These are phyloP conservation scores for Bruguiera hainesii DNA, from an alignment of 441 rosid species.

Conservation along the genomic window DNA sequence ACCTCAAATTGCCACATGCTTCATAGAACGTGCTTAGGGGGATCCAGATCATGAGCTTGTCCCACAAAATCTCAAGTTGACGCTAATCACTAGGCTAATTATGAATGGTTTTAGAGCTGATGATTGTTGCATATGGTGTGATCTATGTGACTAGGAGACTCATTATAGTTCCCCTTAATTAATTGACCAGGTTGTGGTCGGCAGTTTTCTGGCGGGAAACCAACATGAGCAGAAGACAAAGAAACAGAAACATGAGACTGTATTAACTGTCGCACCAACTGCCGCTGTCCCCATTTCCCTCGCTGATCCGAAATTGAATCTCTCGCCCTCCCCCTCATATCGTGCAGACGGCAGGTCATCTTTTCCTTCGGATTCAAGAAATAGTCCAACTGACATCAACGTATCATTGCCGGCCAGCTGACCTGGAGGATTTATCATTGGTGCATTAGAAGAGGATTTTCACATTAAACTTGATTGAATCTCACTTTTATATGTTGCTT, in stretches of 20 bases:
- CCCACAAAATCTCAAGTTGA: no score
- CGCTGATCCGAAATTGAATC: slow-evolving; percentile 52
- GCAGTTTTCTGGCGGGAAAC: slow-evolving; percentile 89
- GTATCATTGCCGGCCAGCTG: slow-evolving; percentile 46
- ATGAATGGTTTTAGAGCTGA: neutral
- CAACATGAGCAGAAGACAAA: slow-evolving; percentile 81
- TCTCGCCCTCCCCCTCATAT: slow-evolving; percentile 37
- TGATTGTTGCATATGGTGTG: neutral
- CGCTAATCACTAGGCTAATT: neutral
- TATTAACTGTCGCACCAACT: slow-evolving; percentile 41
- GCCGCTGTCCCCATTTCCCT: slow-evolving; percentile 65
- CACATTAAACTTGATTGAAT: slow-evolving; percentile 18
- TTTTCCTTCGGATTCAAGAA: slow-evolving; percentile 56
- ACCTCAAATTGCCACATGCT: no score
- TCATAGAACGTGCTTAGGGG: no score
- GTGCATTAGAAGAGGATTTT: slow-evolving; percentile 14
- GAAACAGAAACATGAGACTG: slow-evolving; percentile 60
- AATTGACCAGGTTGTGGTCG: slow-evolving; percentile 73
- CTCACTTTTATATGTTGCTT: slow-evolving; percentile 26
- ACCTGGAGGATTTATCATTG: slow-evolving; percentile 10
- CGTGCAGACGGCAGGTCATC: slow-evolving; percentile 62
- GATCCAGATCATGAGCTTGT: no score
- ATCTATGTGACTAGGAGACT: neutral
- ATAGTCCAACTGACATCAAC: slow-evolving; percentile 62
- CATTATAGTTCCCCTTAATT: neutral